Conservation (phyloP, 768 basidiomycete species). For the Lentinus tigrinus region DNA sequence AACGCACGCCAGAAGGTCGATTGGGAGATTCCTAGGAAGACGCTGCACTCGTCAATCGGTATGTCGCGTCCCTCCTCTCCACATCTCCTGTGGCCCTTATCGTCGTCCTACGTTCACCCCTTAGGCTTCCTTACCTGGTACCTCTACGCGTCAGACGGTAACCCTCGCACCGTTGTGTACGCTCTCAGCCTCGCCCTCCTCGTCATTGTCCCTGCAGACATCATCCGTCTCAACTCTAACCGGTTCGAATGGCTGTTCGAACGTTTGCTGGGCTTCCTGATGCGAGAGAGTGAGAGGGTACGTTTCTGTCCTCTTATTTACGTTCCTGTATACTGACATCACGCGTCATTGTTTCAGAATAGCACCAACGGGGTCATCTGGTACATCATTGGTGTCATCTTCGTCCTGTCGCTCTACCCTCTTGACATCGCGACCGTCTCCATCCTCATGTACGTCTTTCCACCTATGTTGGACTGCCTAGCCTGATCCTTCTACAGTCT, state of each 20-base stretch:
- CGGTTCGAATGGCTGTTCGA: conserved; percentile 73
- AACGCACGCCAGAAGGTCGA: conserved; percentile 40
- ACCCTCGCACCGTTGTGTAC: conserved; percentile 52
- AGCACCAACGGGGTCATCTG: conserved; percentile 84
- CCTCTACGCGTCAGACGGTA: conserved; percentile 50
- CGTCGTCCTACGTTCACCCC: not conserved
- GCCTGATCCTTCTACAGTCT: conserved; percentile 48
- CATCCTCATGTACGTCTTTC: conserved; percentile 74
- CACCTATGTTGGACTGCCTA: not conserved
- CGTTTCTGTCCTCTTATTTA: conserved; percentile 14
- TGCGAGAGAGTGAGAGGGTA: conserved; percentile 88
- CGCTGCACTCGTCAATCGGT: conserved; percentile 89
- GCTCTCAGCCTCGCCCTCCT: conserved; percentile 66
- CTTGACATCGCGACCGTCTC: conserved; percentile 87
- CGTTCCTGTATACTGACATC: not conserved
- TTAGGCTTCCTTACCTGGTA: conserved; percentile 65
- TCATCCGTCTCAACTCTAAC: conserved; percentile 66
- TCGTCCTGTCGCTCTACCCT: conserved; percentile 73
- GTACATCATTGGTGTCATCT: conserved; percentile 87
- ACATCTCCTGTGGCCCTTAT: not conserved
- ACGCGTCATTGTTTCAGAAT: conserved; percentile 39
- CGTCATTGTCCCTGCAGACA: conserved; percentile 70
- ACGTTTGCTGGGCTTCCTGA: conserved; percentile 70
- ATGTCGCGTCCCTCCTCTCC: conserved; percentile 26
- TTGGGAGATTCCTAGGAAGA: conserved; percentile 90